A percentile compares a stretch with the other conserved stretches of the same genome.
Conservation (phyloP, 495 filamentous ascomycete genomes). For the Lentithecium fluviatile region DNA sequence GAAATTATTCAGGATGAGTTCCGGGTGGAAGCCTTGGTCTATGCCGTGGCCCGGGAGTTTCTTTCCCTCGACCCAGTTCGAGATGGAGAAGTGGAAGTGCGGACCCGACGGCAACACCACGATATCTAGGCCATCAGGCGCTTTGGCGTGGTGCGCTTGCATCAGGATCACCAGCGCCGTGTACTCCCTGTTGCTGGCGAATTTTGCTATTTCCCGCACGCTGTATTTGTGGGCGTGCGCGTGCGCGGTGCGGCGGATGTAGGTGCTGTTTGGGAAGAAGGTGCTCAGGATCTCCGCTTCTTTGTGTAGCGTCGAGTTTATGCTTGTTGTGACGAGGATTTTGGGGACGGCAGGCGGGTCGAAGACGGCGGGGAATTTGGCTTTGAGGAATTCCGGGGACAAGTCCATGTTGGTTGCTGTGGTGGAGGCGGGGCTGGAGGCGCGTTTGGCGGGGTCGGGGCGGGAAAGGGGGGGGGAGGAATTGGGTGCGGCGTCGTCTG, state of each 20-base stretch:
- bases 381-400: conserved; percentile 44
- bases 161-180: conserved; percentile 77
- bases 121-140: conserved; percentile 70
- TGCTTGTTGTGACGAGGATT: conserved; percentile 82
- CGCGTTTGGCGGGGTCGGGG: conserved; percentile 24
- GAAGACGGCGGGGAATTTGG: conserved; percentile 77
- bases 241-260: conserved; percentile 78
- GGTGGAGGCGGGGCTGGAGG: conserved; percentile 33
- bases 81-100: conserved; percentile 81
- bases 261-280: conserved; percentile 83
- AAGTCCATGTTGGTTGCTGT: conserved; percentile 43
- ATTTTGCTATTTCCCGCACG: conserved; percentile 82
- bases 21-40: conserved; percentile 84
- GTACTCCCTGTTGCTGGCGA: conserved; percentile 76
- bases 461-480: conserved; percentile 7
- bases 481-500: conserved; percentile 42
- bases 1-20: conserved; percentile 94
- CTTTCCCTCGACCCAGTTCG: conserved; percentile 82
- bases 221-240: conserved; percentile 81
- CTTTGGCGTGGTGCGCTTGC: conserved; percentile 70
- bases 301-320: conserved; percentile 80
- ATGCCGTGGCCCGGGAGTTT: conserved; percentile 84
- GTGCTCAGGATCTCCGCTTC: conserved; percentile 73
- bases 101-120: conserved; percentile 82
- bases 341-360: conserved; percentile 62